These are phyloP conservation scores for Russula earlei DNA, from an alignment of 768 basidiomycete genomes.

Conservation along the genomic window DNA sequence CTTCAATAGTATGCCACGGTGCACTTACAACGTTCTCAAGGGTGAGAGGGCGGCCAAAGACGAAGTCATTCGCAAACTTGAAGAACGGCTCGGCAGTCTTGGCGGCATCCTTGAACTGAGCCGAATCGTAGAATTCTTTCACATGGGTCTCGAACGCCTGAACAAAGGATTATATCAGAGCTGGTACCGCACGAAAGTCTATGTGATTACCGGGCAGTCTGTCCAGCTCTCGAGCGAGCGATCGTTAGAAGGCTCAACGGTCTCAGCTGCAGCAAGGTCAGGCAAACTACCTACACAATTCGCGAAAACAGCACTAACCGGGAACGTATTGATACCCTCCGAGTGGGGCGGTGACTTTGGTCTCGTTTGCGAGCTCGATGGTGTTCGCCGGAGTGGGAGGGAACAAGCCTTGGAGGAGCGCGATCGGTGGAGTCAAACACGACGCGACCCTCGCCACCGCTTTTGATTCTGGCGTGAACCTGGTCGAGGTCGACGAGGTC, in stretches of 20 bases:
- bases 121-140: conserved; percentile 48
- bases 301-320: conserved; percentile 30
- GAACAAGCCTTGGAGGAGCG: conserved; percentile 78
- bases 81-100: conserved; percentile 59
- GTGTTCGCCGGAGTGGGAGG: conserved; percentile 68
- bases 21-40: conserved; percentile 59
- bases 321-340: conserved; percentile 84
- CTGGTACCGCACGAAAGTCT: background rate
- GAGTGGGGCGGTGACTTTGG: conserved; percentile 60
- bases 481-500: conserved; percentile 67
- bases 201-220: conserved; percentile 39
- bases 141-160: conserved; percentile 62
- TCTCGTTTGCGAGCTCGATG: conserved; percentile 71
- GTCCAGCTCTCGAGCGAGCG: conserved; percentile 80
- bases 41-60: conserved; percentile 56
- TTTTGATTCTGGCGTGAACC: conserved; percentile 71
- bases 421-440: conserved; percentile 82
- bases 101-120: conserved; percentile 52
- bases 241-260: conserved; percentile 78
- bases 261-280: conserved; percentile 45
- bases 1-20: background rate
- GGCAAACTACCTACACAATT: background rate
- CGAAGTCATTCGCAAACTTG: conserved; percentile 53
- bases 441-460: conserved; percentile 75
- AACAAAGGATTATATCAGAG: background rate